Base-by-base conservation (phyloP, 371 early-diverging fungal species). In the Mortierella sp. region DNA sequence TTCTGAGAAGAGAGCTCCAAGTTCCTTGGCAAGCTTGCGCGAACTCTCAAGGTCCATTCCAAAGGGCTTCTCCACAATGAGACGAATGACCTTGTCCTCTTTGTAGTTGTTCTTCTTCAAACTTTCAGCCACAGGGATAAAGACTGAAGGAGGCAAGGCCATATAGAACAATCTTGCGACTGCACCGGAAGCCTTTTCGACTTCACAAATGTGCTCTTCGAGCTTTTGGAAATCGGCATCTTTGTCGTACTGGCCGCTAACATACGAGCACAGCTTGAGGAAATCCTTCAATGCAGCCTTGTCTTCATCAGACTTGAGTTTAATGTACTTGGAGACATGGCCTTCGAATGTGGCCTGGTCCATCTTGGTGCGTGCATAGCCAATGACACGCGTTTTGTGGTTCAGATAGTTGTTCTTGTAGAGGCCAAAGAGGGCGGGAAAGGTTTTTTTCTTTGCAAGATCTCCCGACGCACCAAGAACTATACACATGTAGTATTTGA, bases 51-150 rank as follows among this genome's bases (percentile, higher is more conserved):
- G 87, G 76, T 97, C 97, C 77, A 92, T 93, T 19, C 99, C 99
- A 90, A 99, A 99, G 0, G 99, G 99, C 84, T 99, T 99, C 82
- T 99, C 99, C n/a, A 99, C 90, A 53, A 97, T 91, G 47, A 99
- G 68, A 13, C 93, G 89, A 77, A 90, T 94, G 31, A 71, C 73
- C 7, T 90, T 93, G 19, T 61, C 72, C 26, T 83, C 66, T 19
- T 84, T 76, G 67, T 94, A 93, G 37, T 90, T 86, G 66, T 89
- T 80, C 17, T 89, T 86, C 73, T 91, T 90, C 58, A 98, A 63
- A 26, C 94, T 92, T 13, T 71, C 81, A 12, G 97, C 90, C 9
- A 98, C 96, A 5, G 88, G 83, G 31, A 93, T 89, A 85, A 99
- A 99, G 29, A 97, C 96, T 9, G 93, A 91, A 9, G 99, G 99